Conservation (phyloP, 371 early-diverging fungal species). For the Syncephalastrum sp. region DNA sequence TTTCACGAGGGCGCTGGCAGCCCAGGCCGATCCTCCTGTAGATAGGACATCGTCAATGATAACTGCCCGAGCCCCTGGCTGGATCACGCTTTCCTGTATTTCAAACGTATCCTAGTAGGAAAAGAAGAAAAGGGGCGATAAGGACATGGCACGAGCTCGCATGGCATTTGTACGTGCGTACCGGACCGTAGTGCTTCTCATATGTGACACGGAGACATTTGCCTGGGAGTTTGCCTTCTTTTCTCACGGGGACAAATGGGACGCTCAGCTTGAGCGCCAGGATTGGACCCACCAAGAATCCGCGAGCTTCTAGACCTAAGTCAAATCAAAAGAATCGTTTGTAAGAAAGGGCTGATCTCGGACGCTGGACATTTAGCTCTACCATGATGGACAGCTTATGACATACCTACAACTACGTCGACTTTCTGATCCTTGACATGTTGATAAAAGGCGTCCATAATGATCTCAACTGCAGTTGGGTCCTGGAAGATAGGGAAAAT, state of each 20-base stretch:
- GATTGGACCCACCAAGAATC: conserved; percentile 6
- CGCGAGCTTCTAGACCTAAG: conserved; percentile 7
- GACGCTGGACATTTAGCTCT: too few relatives aligned
- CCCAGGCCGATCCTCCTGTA: conserved; percentile 11
- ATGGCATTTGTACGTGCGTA: neutral
- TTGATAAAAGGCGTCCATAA: conserved; percentile 1
- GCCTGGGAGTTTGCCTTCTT: conserved; percentile 10
- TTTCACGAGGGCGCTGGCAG: conserved; percentile 2
- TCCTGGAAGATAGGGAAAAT: conserved; percentile 10
- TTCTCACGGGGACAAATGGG: conserved; percentile 8
- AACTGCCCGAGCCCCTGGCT: conserved; percentile 1
- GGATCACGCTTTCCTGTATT: conserved; percentile 6
- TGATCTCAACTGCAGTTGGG: neutral
- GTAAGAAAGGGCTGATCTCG: too few relatives aligned
- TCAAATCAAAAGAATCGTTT: too few relatives aligned
- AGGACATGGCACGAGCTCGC: neutral
- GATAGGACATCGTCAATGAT: conserved; percentile 11
- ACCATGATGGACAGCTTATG: too few relatives aligned
- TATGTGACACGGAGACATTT: conserved; percentile 3
- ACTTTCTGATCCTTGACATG: conserved; percentile 2
- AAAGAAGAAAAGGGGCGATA: neutral
- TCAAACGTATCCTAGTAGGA: conserved; percentile 5
- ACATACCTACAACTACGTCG: conserved; percentile 5
- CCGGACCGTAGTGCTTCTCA: conserved; percentile 12
- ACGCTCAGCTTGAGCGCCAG: conserved; percentile 3